Percentiles rank a stretch among this genome's conserved stretches.
Conservation (phyloP, 2,329 filamentous ascomycete species). For the Nothophaeocryptopus gaeumannii region DNA sequence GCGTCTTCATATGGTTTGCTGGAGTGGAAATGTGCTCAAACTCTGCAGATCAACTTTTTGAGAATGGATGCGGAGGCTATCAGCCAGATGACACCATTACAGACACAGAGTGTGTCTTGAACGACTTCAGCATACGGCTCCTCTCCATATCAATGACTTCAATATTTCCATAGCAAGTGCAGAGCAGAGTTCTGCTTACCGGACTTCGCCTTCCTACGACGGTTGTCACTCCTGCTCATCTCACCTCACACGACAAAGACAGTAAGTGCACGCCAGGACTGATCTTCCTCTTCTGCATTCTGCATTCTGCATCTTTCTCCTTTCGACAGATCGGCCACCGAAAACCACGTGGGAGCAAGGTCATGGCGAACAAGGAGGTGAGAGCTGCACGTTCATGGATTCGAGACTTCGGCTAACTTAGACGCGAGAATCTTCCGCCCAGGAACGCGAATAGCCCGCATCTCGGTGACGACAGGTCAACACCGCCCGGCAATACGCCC, state of each 20-base stretch:
- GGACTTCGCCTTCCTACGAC: background rate
- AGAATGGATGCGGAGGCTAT: conserved; percentile 29
- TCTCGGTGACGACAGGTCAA: conserved; percentile 13
- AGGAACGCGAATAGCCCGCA: conserved; percentile 7
- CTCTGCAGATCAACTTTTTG: conserved; percentile 30
- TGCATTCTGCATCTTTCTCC: no score
- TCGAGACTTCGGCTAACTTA: conserved; percentile 2
- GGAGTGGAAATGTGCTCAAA: background rate
- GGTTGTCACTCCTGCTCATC: no score
- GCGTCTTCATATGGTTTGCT: no score
- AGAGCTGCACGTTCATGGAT: background rate
- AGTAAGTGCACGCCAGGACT: no score
- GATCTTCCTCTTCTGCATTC: no score
- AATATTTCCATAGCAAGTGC: background rate
- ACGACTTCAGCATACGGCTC: background rate
- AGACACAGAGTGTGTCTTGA: background rate
- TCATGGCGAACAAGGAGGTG: conserved; percentile 33
- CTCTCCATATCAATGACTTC: background rate
- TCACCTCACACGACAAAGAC: no score
- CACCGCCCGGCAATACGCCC: conserved; percentile 16
- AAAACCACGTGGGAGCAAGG: no score
- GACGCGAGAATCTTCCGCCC: conserved; percentile 25
- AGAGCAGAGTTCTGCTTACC: no score
- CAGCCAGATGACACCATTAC: conserved; percentile 20
- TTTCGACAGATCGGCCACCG: no score